Conservation (phyloP, 768 basidiomycete genomes). For the Amanita pallidorosea region DNA sequence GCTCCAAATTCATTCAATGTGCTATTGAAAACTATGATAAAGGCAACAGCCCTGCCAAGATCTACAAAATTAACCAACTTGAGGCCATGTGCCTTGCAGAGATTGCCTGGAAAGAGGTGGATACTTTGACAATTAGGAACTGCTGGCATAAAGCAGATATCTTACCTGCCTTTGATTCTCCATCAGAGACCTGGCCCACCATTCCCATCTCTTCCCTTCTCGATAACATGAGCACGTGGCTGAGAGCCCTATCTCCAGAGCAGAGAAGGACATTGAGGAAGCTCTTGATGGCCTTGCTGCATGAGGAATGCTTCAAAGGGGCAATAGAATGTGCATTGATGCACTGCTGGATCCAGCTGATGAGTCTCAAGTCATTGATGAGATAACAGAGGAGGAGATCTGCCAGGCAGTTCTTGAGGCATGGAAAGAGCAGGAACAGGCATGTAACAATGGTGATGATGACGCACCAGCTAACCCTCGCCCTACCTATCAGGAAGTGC, state of each 20-base stretch:
- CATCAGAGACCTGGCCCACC: no score
- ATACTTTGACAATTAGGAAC: no score
- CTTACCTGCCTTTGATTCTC: no score
- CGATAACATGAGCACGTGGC: no score
- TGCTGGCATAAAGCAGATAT: no score
- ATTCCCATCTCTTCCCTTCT: no score
- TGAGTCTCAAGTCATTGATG: constrained; percentile 12
- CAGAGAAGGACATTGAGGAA: constrained; percentile 12
- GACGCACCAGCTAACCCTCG: constrained; percentile 7
- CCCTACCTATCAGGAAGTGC: constrained; percentile 11
- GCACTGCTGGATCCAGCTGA: constrained; percentile 18
- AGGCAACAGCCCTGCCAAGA: no score
- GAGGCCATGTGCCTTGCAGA: no score
- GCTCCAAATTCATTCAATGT: no score
- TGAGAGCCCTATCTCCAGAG: constrained; percentile 6
- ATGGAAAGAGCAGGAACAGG: constrained; percentile 11
- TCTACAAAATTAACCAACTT: no score
- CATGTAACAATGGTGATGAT: constrained; percentile 7
- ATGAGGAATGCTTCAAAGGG: constrained; percentile 14
- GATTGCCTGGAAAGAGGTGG: no score
- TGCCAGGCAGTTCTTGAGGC: constrained; percentile 16
- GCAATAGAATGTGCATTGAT: constrained; percentile 17
- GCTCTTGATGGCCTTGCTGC: constrained; percentile 13
- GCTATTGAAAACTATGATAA: no score
- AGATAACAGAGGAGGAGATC: constrained; percentile 14